These are phyloP conservation scores for Crucibulum laeve DNA, from an alignment of 768 basidiomycete genomes.

Conservation along the genomic window DNA sequence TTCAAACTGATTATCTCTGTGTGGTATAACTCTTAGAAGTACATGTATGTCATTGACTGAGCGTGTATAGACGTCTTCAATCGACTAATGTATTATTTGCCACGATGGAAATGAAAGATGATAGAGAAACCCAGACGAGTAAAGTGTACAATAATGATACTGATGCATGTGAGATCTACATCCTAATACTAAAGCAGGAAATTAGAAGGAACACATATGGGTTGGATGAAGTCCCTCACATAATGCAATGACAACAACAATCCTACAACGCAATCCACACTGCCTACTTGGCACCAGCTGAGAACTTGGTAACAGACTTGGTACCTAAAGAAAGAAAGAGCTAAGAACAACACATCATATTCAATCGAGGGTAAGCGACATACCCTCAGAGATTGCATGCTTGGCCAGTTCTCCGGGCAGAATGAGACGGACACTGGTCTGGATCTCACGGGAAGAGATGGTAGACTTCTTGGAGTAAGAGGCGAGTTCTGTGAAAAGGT, in stretches of 20 bases:
- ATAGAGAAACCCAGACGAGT: background rate
- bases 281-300: slow-evolving; percentile 50
- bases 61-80: too few relatives aligned
- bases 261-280: slow-evolving; percentile 6
- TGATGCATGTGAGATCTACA: background rate
- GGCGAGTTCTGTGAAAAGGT: slow-evolving; percentile 67
- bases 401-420: slow-evolving; percentile 97
- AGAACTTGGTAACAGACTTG: slow-evolving; percentile 54
- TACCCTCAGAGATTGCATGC: slow-evolving; percentile 96
- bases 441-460: slow-evolving; percentile 97
- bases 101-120: too few relatives aligned
- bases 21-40: too few relatives aligned
- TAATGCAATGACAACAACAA: slow-evolving; percentile 10
- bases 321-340: slow-evolving; percentile 17
- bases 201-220: background rate
- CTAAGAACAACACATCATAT: background rate
- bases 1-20: too few relatives aligned
- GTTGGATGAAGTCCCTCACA: background rate
- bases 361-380: background rate
- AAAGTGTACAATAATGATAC: slow-evolving; percentile 2
- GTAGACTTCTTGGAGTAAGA: slow-evolving; percentile 99
- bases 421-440: slow-evolving; percentile 92
- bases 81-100: too few relatives aligned
- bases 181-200: background rate
- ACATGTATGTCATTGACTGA: too few relatives aligned